Percentiles rank a stretch among this genome's conserved stretches.
phyloP scores from a whole-genome alignment of 2,329 filamentous ascomycete genomes.

The Bipolaris gigantea region DNA sequence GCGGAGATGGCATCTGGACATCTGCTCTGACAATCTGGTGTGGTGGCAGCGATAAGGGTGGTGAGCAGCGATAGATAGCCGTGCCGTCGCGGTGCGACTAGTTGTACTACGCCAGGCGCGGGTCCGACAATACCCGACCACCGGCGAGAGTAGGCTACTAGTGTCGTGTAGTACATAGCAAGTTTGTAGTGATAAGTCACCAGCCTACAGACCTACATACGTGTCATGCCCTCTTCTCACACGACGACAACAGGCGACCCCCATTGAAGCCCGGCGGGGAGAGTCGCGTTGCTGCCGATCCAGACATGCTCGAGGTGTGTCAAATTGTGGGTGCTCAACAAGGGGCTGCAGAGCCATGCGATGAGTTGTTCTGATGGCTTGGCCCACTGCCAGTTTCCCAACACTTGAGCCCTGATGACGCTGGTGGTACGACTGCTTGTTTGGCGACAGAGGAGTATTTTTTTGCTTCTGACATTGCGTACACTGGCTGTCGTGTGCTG shows the following conservation, averaged over 20 bases:
- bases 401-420: slow-evolving; percentile 2
- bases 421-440: not conserved
- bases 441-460: not conserved
- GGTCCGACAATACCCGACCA: slow-evolving; percentile 5
- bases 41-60: slow-evolving; percentile 23
- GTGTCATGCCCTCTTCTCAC: slow-evolving; percentile 4
- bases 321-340: slow-evolving; percentile 1
- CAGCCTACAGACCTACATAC: not conserved
- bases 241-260: not conserved
- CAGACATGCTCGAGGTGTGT: not conserved
- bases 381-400: slow-evolving; percentile 1
- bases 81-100: slow-evolving; percentile 15
- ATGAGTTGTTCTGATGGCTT: slow-evolving; percentile 5
- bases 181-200: too few relatives aligned
- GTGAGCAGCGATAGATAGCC: slow-evolving; percentile 11
- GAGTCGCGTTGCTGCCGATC: not conserved
- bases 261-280: not conserved
- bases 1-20: slow-evolving; percentile 14
- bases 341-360: slow-evolving; percentile 1
- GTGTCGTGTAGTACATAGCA: too few relatives aligned
- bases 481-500: slow-evolving; percentile 1
- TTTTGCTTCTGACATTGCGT: slow-evolving; percentile 1
- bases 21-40: slow-evolving; percentile 21
- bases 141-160: not conserved
- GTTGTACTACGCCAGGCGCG: not conserved